Percentiles rank a stretch among this genome's conserved stretches.
These are phyloP conservation scores for Phytophthora hybrid DNA, from an alignment of 352 stramenopile genomes.

Conservation along the genomic window DNA sequence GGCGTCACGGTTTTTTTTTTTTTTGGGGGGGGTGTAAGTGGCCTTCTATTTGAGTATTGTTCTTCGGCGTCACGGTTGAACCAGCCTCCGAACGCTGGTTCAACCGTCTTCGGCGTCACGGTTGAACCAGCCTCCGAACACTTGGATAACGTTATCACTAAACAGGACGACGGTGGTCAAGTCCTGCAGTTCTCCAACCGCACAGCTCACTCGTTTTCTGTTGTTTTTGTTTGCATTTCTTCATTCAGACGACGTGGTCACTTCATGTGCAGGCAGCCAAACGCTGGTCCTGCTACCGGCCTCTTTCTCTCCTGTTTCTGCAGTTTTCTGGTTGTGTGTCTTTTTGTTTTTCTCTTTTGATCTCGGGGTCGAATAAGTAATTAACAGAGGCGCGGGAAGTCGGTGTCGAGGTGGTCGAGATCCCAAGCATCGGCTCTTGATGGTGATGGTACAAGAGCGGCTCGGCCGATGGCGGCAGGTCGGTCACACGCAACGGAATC, in stretches of 20 bases:
- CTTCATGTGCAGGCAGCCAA: conserved; percentile 36
- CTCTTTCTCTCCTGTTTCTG: conserved; percentile 38
- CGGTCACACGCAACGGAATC: conserved; percentile 28
- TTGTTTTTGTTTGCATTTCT: conserved; percentile 31
- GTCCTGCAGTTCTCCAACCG: conserved; percentile 11
- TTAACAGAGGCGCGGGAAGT: conserved; percentile 37
- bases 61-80: too few species aligned
- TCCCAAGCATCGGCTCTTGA: conserved; percentile 51
- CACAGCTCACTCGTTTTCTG: too few species aligned
- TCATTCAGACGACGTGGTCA: conserved; percentile 42
- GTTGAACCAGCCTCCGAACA: background rate
- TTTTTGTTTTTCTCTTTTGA: conserved; percentile 15
- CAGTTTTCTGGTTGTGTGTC: conserved; percentile 21
- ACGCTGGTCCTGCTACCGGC: conserved; percentile 31
- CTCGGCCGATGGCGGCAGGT: conserved; percentile 34
- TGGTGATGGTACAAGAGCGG: conserved; percentile 52
- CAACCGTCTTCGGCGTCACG: too few species aligned
- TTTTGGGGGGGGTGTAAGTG: too few species aligned
- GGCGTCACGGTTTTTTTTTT: too few species aligned
- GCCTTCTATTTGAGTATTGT: too few species aligned
- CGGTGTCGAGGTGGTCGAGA: conserved; percentile 30
- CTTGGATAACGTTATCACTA: conserved; percentile 1
- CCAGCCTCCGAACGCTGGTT: too few species aligned
- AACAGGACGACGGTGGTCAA: too few species aligned
- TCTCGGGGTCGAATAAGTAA: conserved; percentile 40